Conservation (phyloP, 495 filamentous ascomycete species). For the Halenospora varia region DNA sequence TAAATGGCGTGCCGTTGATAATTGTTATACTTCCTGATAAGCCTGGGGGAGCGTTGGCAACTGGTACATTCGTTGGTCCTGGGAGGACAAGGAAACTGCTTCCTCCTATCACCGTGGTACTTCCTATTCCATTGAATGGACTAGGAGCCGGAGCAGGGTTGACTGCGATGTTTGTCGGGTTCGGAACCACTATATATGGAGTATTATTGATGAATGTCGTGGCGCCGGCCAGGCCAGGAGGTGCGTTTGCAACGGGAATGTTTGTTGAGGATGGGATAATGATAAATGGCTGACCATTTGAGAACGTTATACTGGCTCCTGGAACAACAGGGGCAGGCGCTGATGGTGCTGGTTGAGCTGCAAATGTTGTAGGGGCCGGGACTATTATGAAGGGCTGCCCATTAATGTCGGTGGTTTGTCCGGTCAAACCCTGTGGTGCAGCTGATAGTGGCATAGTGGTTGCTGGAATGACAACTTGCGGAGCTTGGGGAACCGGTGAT, state of each 20-base stretch:
- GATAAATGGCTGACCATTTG: not conserved
- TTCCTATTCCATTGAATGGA: not conserved
- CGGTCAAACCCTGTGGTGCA: constrained; percentile 1
- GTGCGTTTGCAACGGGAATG: constrained; percentile 7
- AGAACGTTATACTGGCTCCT: not conserved
- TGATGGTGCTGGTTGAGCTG: not conserved
- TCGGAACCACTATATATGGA: constrained; percentile 5
- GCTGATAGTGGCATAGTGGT: not conserved
- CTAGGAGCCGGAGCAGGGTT: not conserved
- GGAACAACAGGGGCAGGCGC: not conserved
- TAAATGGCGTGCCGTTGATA: not conserved
- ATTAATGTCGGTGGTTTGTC: not conserved
- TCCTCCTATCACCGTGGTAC: constrained; percentile 1
- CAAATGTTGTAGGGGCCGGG: constrained; percentile 4
- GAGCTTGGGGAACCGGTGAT: not conserved
- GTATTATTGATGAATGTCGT: constrained; percentile 8
- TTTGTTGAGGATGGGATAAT: constrained; percentile 1
- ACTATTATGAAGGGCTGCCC: constrained; percentile 9
- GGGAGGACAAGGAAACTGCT: constrained; percentile 6
- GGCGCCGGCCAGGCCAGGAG: not conserved
- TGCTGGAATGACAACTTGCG: not conserved
- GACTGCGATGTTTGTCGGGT: constrained; percentile 7
- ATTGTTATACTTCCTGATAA: not conserved
- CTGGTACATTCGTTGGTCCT: not conserved
- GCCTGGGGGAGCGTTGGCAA: not conserved